Evolutionary conservation across 768 basidiomycete species (phyloP), one percentile per base, ranked within the genome.

Genomic region (Mycena latifolia): DNA sequence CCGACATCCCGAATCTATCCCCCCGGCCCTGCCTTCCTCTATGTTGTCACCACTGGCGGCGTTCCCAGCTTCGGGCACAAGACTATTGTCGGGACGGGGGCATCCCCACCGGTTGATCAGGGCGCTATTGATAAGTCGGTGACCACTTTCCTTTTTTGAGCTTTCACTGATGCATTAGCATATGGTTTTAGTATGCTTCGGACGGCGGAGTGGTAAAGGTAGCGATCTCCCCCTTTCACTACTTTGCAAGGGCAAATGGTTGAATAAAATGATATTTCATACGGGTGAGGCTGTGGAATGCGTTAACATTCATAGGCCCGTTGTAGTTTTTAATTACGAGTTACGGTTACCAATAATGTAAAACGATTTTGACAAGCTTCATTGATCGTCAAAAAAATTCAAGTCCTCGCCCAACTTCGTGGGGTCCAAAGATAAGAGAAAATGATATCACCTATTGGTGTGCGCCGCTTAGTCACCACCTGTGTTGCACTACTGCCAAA

Each of bases 1-100:
- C 67, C 67, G 50, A 58, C 53, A 7, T 37, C 45, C 24, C 31
- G 46, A 41, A 55, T 69, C 39, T 69, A 69, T 43, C 67, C 67
- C 24, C 67, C 67, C 27, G 67, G 67, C 31, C 67, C 67, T 33
- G 67, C 48, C 29, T 65, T 53, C 35, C 35, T 68, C 15, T 67
- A 50, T 52, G 51, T 67, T 25, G 61, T 67, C 43, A 66, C 65
- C 43, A 29, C 33, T 22, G 56, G 29, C 29, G 67, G 67, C 28
- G 63, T 65, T 24, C 62, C 63, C 31, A 53, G 55, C 35, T 54
- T 54, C 51, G 67, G 67, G 29, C 47, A 58, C 50, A 64, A 60
- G 52, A 60, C 45, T 45, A 57, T 68, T 31, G 37, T 68, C 18
- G 67, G 67, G 22, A 60, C 55, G 27, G 67, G 67, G 31, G 62